Percentiles rank a stretch among this genome's conserved stretches.
phyloP scores from a whole-genome alignment of 2,329 filamentous ascomycete genomes.

The Colletotrichum neosansevieriae region DNA sequence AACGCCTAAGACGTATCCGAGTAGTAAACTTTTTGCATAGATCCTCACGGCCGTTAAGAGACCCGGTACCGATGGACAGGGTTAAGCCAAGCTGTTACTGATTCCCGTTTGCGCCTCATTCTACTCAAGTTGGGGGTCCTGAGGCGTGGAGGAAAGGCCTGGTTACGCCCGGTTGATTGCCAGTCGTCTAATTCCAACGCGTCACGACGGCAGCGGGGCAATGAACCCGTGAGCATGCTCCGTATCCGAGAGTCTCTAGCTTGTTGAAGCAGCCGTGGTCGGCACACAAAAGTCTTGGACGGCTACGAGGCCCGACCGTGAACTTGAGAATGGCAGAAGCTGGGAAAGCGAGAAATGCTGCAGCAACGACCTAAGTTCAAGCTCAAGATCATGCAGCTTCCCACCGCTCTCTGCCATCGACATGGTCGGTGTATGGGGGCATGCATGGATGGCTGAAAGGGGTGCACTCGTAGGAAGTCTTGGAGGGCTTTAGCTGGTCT shows the following conservation, averaged over 20 bases:
- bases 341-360: background rate
- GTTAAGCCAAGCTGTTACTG: background rate
- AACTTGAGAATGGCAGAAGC: slow-evolving; percentile 1
- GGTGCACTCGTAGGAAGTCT: slow-evolving; percentile 6
- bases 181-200: slow-evolving; percentile 13
- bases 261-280: background rate
- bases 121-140: background rate
- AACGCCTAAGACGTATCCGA: slow-evolving; percentile 5
- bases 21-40: background rate
- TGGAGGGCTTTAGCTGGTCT: background rate
- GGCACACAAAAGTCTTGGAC: background rate
- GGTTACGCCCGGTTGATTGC: slow-evolving; percentile 11
- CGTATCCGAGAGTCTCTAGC: background rate
- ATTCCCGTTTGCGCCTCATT: slow-evolving; percentile 20
- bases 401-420: slow-evolving; percentile 26
- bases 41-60: slow-evolving; percentile 1
- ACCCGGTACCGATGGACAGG: background rate
- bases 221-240: background rate
- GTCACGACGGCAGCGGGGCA: slow-evolving; percentile 8
- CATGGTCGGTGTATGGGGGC: slow-evolving; percentile 30
- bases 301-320: background rate
- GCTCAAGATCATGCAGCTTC: slow-evolving; percentile 28
- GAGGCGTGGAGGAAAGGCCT: background rate
- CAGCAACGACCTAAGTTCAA: slow-evolving; percentile 13
- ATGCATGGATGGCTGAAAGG: slow-evolving; percentile 21